phyloP scores from a whole-genome alignment of 2,329 filamentous ascomycete species.

The Septoria petroselini region DNA sequence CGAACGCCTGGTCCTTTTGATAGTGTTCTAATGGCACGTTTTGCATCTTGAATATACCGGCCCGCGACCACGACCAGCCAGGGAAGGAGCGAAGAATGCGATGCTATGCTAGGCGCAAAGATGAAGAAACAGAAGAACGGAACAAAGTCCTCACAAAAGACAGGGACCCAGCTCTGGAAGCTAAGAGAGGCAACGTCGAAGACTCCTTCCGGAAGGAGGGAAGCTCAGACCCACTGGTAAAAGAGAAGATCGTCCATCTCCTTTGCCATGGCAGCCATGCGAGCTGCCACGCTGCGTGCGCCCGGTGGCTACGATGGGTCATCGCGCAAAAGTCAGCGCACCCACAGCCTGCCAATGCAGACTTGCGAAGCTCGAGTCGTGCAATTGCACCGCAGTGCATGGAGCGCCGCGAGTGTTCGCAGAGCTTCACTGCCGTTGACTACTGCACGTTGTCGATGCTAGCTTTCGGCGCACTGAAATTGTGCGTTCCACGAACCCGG shows the following conservation, averaged over 20 bases:
- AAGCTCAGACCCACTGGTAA: slow-evolving; percentile 2
- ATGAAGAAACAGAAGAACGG: slow-evolving; percentile 3
- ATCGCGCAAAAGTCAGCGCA: not conserved
- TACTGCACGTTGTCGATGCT: slow-evolving; percentile 3
- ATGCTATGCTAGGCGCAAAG: slow-evolving; percentile 1
- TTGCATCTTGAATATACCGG: slow-evolving; percentile 19
- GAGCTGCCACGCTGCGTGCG: not conserved
- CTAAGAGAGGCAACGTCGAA: slow-evolving; percentile 9
- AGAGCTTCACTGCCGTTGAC: not conserved
- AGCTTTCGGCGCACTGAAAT: not conserved
- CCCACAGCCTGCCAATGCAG: not conserved
- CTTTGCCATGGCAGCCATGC: slow-evolving; percentile 10
- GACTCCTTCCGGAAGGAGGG: slow-evolving; percentile 16
- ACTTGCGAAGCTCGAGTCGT: not conserved
- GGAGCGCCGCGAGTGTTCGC: not conserved
- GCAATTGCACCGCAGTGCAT: not conserved
- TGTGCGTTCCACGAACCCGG: slow-evolving; percentile 1
- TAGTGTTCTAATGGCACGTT: slow-evolving; percentile 17
- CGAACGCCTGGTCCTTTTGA: slow-evolving; percentile 18
- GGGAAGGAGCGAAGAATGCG: not conserved
- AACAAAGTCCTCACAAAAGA: not conserved
- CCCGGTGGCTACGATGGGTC: slow-evolving; percentile 4
- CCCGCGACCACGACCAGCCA: not conserved
- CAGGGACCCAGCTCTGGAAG: slow-evolving; percentile 16
- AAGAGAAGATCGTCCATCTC: not conserved